These are phyloP conservation scores for Chrysochromulina parva DNA, from an alignment of 78 protist species.

Conservation along the genomic window DNA sequence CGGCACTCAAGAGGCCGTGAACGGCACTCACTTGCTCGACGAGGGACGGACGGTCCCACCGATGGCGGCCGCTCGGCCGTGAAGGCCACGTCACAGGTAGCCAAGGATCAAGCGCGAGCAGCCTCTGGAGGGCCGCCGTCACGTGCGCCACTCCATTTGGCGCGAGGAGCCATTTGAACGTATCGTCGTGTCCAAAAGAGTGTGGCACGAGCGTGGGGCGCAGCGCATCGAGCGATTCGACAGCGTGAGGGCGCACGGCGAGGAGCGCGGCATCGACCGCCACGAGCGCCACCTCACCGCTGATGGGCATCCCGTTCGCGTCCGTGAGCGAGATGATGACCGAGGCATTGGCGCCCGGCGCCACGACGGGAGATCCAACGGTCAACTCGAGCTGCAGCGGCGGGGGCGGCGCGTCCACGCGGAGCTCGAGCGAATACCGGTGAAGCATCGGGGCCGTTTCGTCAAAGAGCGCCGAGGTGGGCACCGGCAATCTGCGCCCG, in stretches of 20 bases:
- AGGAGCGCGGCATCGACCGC: background rate
- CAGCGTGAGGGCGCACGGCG: background rate
- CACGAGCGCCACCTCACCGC: background rate
- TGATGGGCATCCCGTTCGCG: background rate
- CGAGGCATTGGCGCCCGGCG: background rate
- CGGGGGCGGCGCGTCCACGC: background rate
- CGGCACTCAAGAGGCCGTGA: too few relatives aligned
- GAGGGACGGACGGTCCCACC: too few relatives aligned
- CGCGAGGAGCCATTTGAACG: too few relatives aligned
- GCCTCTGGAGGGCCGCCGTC: background rate
- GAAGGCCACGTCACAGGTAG: background rate
- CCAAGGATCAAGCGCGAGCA: background rate
- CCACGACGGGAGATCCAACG: background rate
- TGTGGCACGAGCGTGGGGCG: background rate
- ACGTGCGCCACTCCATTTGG: too few relatives aligned
- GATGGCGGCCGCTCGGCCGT: too few relatives aligned
- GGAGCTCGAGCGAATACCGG: background rate
- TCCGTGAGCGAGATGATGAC: background rate
- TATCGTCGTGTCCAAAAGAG: too few relatives aligned
- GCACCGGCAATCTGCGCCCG: background rate
- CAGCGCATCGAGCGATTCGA: background rate
- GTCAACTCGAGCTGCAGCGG: background rate
- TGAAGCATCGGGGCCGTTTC: background rate
- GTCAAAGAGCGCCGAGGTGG: background rate
- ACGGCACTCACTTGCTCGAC: too few relatives aligned